A percentile compares a stretch with the other conserved stretches of the same genome.
These are phyloP conservation scores for Neonectria magnoliae DNA, from an alignment of 2,329 filamentous ascomycete species.

Conservation along the genomic window DNA sequence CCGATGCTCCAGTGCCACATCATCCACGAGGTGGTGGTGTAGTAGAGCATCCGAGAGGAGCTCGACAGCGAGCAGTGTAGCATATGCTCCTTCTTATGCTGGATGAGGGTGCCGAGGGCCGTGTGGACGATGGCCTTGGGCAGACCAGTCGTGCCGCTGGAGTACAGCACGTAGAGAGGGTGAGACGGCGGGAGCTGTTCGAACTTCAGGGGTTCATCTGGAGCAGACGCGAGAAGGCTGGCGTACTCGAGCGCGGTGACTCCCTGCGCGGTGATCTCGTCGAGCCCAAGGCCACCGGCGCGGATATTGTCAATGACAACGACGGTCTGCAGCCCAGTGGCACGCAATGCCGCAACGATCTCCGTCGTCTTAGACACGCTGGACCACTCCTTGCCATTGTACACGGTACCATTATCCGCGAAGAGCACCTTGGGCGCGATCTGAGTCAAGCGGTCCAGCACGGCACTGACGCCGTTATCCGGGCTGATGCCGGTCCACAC, in stretches of 20 bases:
- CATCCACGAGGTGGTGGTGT: constrained; percentile 97
- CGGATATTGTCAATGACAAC: constrained; percentile 78
- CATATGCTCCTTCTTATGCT: constrained; percentile 96
- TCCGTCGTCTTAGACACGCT: constrained; percentile 81
- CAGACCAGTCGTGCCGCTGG: constrained; percentile 84
- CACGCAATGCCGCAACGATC: constrained; percentile 72
- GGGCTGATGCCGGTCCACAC: constrained; percentile 95
- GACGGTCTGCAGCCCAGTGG: constrained; percentile 71
- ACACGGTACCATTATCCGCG: constrained; percentile 86
- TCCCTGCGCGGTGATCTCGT: constrained; percentile 51
- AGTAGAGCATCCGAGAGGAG: constrained; percentile 84
- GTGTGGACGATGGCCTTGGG: constrained; percentile 97
- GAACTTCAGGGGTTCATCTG: constrained; percentile 67
- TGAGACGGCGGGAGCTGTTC: constrained; percentile 84
- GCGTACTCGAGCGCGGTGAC: constrained; percentile 57
- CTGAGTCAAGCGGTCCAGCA: constrained; percentile 86
- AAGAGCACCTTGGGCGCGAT: constrained; percentile 86
- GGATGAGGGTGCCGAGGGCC: constrained; percentile 86
- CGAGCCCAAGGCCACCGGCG: constrained; percentile 53
- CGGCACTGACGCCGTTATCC: constrained; percentile 90
- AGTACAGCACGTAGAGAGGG: constrained; percentile 94
- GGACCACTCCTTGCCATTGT: constrained; percentile 92
- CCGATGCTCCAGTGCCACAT: constrained; percentile 99
- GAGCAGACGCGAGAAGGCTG: constrained; percentile 54
- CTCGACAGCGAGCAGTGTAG: constrained; percentile 84